phyloP scores from a whole-genome alignment of 257 asterid genomes.

The Solanum etuberosum region DNA sequence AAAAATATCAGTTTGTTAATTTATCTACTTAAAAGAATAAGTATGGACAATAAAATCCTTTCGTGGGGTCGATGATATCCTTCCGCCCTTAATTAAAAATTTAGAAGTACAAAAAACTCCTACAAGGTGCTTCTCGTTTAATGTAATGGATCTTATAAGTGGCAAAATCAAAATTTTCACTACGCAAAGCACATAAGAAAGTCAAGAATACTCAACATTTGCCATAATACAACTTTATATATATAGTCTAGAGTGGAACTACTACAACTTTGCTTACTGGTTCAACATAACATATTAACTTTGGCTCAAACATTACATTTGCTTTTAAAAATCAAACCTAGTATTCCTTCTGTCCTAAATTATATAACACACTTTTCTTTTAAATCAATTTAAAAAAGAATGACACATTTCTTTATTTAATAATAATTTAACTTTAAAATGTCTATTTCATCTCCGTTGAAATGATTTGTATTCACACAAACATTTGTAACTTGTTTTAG shows the following conservation, averaged over 20 bases:
- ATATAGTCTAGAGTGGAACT: neutral
- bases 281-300: neutral
- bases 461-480: neutral
- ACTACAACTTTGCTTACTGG: too few species aligned
- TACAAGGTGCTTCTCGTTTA: neutral
- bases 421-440: neutral
- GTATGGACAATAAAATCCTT: neutral
- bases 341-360: neutral
- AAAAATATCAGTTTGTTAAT: neutral
- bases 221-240: neutral
- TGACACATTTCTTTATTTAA: too few species aligned
- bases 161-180: neutral
- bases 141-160: neutral
- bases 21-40: neutral
- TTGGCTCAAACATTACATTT: neutral
- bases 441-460: too few species aligned
- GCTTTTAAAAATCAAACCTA: neutral
- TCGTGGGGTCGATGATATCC: neutral
- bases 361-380: too few species aligned
- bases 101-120: neutral
- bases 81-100: neutral
- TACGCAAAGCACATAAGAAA: neutral
- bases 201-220: neutral
- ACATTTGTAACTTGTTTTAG: neutral
- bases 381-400: too few species aligned